Base-by-base conservation (phyloP, 2,329 filamentous ascomycete species). In the Fusarium devonianum region DNA sequence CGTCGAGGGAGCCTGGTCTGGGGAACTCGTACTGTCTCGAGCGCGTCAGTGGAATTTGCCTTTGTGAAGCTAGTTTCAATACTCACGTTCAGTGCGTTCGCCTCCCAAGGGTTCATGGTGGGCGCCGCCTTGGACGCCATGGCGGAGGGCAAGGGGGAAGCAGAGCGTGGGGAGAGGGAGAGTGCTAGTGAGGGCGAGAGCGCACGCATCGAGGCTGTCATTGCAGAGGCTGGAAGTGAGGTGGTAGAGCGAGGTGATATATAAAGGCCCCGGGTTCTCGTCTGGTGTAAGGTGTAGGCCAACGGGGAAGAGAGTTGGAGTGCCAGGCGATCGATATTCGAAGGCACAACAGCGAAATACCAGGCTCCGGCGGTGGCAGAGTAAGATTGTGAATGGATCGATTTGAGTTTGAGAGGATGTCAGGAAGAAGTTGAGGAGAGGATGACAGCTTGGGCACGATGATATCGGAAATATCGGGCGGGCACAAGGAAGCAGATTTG, bases 91-190 rank as follows among this genome's bases (percentile, higher is more conserved):
- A 66, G 41, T 33, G 64, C 63, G 22, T 57, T 50, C 16, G 61
- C 34, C 46, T 66, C 64, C 64, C 64, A 66, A 2, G 64, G 58
- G 18, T 66, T 66, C 60, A 66, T 60, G 8, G 44, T 32, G 13
- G 53, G 34, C 35, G 47, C 37, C 12, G 52, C 38, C 34, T 45
- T 62, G 18, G 56, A 56, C 16, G 48, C 35, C 56, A 63, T 64
- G 25, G 40, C n/a, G 30, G 45, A 40, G 16, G 21, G 49, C 10
- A 36, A 34, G 40, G 41, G 38, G 18, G 51, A 48, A 4, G 34
- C 45, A 16, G 49, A 43, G n/a, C n/a, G n/a, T 14, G 37, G 36
- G 12, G 50, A 52, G 14, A 42, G n/a, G 19, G 47, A 35, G 14
- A 49, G 35, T 23, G 39, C 37, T 40, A 58, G 38, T 40, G 55